phyloP scores from a whole-genome alignment of 306 rosid species.

The Casuarina equisetifolia region DNA sequence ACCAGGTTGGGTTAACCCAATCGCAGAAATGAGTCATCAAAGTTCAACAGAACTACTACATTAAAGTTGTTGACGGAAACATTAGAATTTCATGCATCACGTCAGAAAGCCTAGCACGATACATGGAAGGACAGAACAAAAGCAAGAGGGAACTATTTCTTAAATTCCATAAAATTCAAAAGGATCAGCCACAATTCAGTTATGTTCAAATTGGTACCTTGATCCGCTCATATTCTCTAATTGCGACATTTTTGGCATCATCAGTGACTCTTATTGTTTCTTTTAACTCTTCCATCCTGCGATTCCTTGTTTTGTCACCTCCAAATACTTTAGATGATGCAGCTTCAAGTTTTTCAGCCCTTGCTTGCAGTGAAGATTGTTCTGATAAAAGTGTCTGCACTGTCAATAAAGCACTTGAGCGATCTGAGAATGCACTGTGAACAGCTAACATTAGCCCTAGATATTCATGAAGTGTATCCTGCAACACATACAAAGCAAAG shows the following conservation, averaged over 20 bases:
- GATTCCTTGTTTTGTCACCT: slow-evolving; percentile 73
- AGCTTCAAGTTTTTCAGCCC: slow-evolving; percentile 87
- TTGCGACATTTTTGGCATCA: slow-evolving; percentile 81
- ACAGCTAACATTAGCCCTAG: slow-evolving; percentile 91
- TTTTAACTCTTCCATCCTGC: slow-evolving; percentile 77
- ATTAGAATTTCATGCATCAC: neutral
- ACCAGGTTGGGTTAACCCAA: neutral
- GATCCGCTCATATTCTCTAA: slow-evolving; percentile 83
- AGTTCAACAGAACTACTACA: neutral
- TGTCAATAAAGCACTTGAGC: slow-evolving; percentile 82
- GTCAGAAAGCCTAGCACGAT: neutral
- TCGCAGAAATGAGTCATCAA: neutral
- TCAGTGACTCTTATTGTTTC: slow-evolving; percentile 76
- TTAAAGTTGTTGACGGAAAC: neutral
- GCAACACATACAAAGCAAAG: slow-evolving; percentile 33
- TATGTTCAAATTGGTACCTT: slow-evolving; percentile 49
- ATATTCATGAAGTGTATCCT: slow-evolving; percentile 95
- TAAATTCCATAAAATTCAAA: neutral
- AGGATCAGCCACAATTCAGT: neutral
- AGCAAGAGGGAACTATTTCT: neutral
- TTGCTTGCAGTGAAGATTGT: slow-evolving; percentile 63
- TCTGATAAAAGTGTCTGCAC: slow-evolving; percentile 92
- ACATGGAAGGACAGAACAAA: neutral
- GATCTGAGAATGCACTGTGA: slow-evolving; percentile 83
- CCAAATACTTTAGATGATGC: slow-evolving; percentile 93